Conservation (phyloP, 2,329 filamentous ascomycete species). For the Bimuria novae-zelandiae region DNA sequence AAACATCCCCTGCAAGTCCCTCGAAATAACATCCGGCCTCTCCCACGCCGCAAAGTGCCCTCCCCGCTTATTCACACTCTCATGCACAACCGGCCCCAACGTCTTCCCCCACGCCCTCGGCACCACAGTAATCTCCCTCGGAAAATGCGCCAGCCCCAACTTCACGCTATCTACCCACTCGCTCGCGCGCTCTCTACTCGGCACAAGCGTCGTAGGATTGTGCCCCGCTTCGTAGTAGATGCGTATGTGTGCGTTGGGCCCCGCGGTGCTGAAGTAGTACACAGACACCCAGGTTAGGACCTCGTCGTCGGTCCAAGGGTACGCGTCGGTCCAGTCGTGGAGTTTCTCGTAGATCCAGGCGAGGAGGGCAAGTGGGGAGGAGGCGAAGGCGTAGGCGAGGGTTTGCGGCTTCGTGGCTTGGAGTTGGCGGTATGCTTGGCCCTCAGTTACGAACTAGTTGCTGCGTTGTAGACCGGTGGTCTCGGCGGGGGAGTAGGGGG, state of each 20-base stretch:
- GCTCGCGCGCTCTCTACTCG: too few species aligned
- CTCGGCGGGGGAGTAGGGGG: slow-evolving; percentile 59
- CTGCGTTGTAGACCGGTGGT: slow-evolving; percentile 57
- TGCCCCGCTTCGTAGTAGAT: slow-evolving; percentile 1
- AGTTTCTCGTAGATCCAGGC: slow-evolving; percentile 10
- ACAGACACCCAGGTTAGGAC: slow-evolving; percentile 6
- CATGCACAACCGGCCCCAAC: not conserved
- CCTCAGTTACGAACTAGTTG: slow-evolving; percentile 62
- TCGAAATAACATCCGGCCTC: slow-evolving; percentile 34
- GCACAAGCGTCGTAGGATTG: too few species aligned
- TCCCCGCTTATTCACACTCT: not conserved
- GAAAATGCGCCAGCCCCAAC: slow-evolving; percentile 1
- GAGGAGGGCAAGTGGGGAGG: slow-evolving; percentile 8
- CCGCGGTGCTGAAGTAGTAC: slow-evolving; percentile 5
- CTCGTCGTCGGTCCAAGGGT: slow-evolving; percentile 7
- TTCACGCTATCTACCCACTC: not conserved
- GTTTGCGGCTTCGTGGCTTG: slow-evolving; percentile 7
- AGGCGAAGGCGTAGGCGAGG: slow-evolving; percentile 6
- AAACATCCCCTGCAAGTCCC: slow-evolving; percentile 64
- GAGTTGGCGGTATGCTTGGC: slow-evolving; percentile 47
- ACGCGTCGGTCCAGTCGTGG: slow-evolving; percentile 4
- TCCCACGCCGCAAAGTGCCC: slow-evolving; percentile 4
- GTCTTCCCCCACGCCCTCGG: slow-evolving; percentile 3
- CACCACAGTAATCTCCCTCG: slow-evolving; percentile 1
- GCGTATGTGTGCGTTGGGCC: slow-evolving; percentile 3